Base-by-base conservation (phyloP, 768 basidiomycete species). In the Kwoniella newhampshirensis region DNA sequence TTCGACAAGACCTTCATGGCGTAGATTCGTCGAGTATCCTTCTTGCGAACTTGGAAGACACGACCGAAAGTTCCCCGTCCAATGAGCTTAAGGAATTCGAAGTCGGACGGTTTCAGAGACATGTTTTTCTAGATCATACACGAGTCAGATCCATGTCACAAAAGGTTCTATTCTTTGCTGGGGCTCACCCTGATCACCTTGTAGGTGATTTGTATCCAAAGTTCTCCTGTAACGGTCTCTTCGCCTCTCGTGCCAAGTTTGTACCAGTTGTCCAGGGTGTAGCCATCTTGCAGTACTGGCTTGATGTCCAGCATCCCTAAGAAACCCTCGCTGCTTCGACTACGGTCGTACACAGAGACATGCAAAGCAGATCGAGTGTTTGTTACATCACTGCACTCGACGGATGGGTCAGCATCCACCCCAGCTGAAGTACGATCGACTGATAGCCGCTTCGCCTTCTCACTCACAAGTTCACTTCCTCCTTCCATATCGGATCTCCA, bases 1-100 rank as follows among this genome's bases (percentile, higher is more conserved):
- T 99, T 99, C 28, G 90, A 93, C 36, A 99, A 82, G 54, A 98
- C 90, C 74, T 99, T 99, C 94, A 99, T 98, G 49, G 96, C 96
- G 80, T 97, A 99, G 79, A 99, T 98, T 43, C 96, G 89, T 77
- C 91, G 89, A 39, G 96, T 99, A 80, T 99, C 93, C 75, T 82
- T 86, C 80, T 99, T 99, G 60, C 96, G 89, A 46, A 99, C 96
- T 77, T 99, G 96, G 82, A 97, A 98, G 18, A 99, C 96, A 52
- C 91, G 89, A 45, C 93, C 96, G 75, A 99, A 99, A 0, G 96
- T 98, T 1, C 96, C 96, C 46, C 92, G 86, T 55, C 96, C 96
- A 78, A 99, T 98, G 55, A 99, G 87, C 77, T 96, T 96, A 71
- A 99, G 85, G 79, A 98, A 96, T 74, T 98, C 94, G 70, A 99